Evolutionary conservation across 1,284 basidiomycete genomes (phyloP), one percentile per base, ranked within the genome.

Genomic region (Meripilus lineatus): DNA sequence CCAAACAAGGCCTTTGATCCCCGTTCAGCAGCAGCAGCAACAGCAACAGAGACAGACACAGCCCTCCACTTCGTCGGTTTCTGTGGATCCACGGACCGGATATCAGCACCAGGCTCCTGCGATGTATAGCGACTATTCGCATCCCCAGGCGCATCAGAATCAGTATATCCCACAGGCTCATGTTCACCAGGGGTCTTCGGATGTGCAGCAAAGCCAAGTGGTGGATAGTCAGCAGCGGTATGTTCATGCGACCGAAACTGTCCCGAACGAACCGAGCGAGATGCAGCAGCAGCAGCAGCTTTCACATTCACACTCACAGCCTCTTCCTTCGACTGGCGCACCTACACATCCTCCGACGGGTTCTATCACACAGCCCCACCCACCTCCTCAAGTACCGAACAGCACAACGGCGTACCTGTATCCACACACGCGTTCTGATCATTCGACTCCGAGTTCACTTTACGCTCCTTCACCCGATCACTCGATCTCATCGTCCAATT

Each of bases 271-370:
- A 26, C 38, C 20, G 28, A 39, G 14, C 23, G 11, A 17, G n/a
- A 35, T 35, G 33, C 33, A 35, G 33, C 33, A 45, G 22, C 52
- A 48, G 35, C 50, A 51, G 46, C 52, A 47, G 30, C 20, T 50
- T 4, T 50, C 48, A 40, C 50, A 47, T 38, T 49, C 46, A 4
- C 47, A 50, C 8, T 34, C 46, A 21, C 48, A 44, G 22, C n/a
- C 40, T 18, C 26, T 21, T 24, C 46, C 34, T 42, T 35, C 34
- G 18, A 30, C 13, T n/a, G 40, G 25, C 17, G 17, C 18, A 8
- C 30, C 20, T 41, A 42, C 11, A 26, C 40, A 20, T 48, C 48
- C 36, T 43, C 38, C 18, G 53, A 54, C 26, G 53, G 53, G 40
- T 46, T 46, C 18, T 39, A 42, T 30, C 45, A 41, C 28, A 44